Evolutionary conservation across 805 yeast species (phyloP).

Genomic region (Ogataea naganishii): DNA sequence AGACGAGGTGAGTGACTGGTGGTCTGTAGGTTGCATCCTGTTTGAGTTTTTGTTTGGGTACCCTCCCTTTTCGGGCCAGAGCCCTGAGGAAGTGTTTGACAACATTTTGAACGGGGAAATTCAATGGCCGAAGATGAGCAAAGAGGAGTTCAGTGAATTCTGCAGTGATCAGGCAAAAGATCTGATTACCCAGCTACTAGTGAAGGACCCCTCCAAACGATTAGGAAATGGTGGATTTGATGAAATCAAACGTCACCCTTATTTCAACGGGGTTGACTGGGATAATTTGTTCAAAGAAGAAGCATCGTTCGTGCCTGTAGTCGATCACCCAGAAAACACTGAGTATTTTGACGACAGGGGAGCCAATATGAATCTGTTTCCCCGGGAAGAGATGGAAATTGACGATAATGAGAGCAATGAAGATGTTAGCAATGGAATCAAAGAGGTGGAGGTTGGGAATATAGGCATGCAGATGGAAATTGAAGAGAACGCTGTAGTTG

Average conservation of each 20-base stretch:
- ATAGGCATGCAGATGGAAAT: too few species aligned
- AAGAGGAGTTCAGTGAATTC: constrained; percentile 40
- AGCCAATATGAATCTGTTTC: constrained; percentile 62
- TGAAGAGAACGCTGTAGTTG: constrained; percentile 1
- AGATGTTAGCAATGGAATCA: constrained; percentile 15
- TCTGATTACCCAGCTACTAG: constrained; percentile 54
- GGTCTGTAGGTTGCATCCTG: constrained; percentile 95
- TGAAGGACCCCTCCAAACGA: constrained; percentile 55
- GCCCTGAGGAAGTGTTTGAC: constrained; percentile 74
- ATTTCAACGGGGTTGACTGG: constrained; percentile 72
- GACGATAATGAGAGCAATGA: constrained; percentile 22
- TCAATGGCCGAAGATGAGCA: constrained; percentile 72
- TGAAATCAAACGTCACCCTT: constrained; percentile 75
- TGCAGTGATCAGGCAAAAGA: constrained; percentile 68
- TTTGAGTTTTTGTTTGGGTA: constrained; percentile 89
- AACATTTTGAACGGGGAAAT: constrained; percentile 68
- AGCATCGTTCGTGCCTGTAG: constrained; percentile 76
- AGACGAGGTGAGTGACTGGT: constrained; percentile 90
- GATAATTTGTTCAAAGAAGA: constrained; percentile 55
- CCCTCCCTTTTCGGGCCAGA: constrained; percentile 86
- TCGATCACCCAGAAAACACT: constrained; percentile 76
- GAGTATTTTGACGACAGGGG: constrained; percentile 91
- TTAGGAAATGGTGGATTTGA: constrained; percentile 72
- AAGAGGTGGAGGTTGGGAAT: neutral
- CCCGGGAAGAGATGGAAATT: constrained; percentile 31